A percentile compares a stretch with the other conserved stretches of the same genome.
Evolutionary conservation across 2,329 filamentous ascomycete species (phyloP).

Genomic region (Xylaria sp.): DNA sequence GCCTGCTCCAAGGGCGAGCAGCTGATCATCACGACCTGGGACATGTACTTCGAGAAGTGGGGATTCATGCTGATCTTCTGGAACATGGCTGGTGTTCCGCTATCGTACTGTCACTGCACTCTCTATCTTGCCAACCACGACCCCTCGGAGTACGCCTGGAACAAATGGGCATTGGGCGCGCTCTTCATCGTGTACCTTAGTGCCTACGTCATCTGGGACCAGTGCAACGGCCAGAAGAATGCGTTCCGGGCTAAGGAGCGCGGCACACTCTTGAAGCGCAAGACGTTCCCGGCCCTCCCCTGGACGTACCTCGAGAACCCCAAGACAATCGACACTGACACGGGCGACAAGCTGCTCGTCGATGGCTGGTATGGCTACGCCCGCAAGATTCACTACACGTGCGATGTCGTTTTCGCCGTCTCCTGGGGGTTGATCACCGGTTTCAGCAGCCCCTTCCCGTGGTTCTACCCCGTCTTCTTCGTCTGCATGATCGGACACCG

Average conservation of each 20-base stretch:
- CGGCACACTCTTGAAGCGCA: conserved; percentile 74
- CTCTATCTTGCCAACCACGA: conserved; percentile 88
- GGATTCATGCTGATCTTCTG: conserved; percentile 99
- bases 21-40: conserved; percentile 89
- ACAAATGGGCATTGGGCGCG: conserved; percentile 70
- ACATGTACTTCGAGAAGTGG: conserved; percentile 98
- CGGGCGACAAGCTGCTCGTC: conserved; percentile 79
- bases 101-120: conserved; percentile 94
- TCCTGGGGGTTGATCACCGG: conserved; percentile 64
- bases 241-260: conserved; percentile 84
- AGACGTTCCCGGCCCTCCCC: conserved; percentile 88
- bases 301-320: conserved; percentile 87
- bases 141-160: conserved; percentile 81
- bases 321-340: conserved; percentile 76
- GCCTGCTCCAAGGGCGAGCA: conserved; percentile 93
- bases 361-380: conserved; percentile 87
- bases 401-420: conserved; percentile 60
- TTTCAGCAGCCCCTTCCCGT: conserved; percentile 78
- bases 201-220: conserved; percentile 93
- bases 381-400: conserved; percentile 68
- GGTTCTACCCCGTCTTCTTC: conserved; percentile 91
- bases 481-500: conserved; percentile 82
- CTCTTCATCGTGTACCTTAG: conserved; percentile 80
- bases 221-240: conserved; percentile 93
- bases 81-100: conserved; percentile 90